Evolutionary conservation across 1,284 basidiomycete genomes (phyloP), one percentile per base, ranked within the genome.

Genomic region (Bjerkandera adusta): DNA sequence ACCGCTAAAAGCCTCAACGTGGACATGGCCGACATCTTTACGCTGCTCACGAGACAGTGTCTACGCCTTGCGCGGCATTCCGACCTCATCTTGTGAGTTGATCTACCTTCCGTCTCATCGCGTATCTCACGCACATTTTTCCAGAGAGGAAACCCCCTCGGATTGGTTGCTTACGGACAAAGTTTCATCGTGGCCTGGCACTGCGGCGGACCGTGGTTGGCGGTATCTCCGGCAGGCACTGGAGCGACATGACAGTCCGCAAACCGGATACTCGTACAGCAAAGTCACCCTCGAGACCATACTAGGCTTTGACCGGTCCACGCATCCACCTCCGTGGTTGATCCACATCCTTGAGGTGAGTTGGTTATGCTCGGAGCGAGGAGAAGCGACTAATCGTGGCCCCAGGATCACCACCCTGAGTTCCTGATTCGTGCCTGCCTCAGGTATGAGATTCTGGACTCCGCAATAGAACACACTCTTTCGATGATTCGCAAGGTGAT

Each of bases 11-110:
- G 78, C 43, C 76, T 97, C 33, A 73, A 79, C 22, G 83, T 94
- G 22, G 93, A 97, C 66, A 89, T 96, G 86, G 81, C 83, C 2
- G 85, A 91, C 54, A 63, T 96, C 18, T 97, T 98, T 62, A 76
- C 80, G 32, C 78, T 82, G 48, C 70, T 99, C 42, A 83, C 93
- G 0, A 73, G 73, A 22, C 85, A 89, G 59, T 97, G 94, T 61
- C 69, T 97, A 42, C 80, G 83, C 48, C 70, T 95, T 29, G 76
- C 83, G 21, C 75, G 75, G 52, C 72, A 79, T 50, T 71, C 78
- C 5, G 77, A 81, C 55, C 63, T 69, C 12, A 68, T 77, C 42
- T 58, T 78, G 83, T 85, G 65, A 57, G 77, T 68, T 35, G 16
- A 35, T 45, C n/a, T 29, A 20, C 24, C 20, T 32, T 13, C 15